phyloP scores from a whole-genome alignment of 2,329 filamentous ascomycete species.

The Chaetomium olivaceum region DNA sequence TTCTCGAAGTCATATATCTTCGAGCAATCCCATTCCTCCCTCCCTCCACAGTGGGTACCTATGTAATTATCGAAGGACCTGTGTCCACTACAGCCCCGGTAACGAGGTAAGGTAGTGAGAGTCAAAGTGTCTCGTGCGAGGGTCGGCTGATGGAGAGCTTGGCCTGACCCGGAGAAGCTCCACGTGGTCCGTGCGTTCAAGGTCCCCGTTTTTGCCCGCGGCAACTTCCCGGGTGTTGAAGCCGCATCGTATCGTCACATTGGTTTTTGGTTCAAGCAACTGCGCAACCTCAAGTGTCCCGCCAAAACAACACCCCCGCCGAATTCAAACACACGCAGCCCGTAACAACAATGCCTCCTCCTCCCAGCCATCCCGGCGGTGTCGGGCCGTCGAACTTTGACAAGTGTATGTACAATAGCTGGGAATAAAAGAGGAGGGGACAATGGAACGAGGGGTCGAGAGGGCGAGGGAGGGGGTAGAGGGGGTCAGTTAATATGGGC shows the following conservation, averaged over 20 bases:
- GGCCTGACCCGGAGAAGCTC: neutral
- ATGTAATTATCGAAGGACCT: neutral
- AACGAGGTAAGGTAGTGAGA: too few species aligned
- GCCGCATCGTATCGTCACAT: neutral
- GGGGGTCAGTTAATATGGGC: neutral
- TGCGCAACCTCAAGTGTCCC: neutral
- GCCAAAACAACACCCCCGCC: neutral
- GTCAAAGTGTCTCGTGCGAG: neutral
- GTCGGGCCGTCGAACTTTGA: slow-evolving; percentile 54
- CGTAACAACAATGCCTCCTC: slow-evolving; percentile 38
- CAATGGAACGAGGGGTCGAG: neutral
- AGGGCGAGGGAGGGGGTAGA: neutral
- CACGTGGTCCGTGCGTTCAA: slow-evolving; percentile 13
- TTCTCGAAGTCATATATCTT: too few species aligned
- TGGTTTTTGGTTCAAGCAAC: neutral
- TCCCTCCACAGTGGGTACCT: too few species aligned
- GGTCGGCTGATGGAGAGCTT: neutral
- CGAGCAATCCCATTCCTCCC: too few species aligned
- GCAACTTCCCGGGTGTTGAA: slow-evolving; percentile 4
- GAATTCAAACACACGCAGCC: neutral
- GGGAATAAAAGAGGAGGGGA: neutral
- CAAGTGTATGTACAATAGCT: slow-evolving; percentile 49
- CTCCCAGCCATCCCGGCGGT: slow-evolving; percentile 35
- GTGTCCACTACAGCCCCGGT: neutral
- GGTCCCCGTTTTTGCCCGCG: slow-evolving; percentile 11